Evolutionary conservation across 257 asterid genomes (phyloP), one percentile per base, ranked within the genome.

Genomic region (Knoxia roxburghii): DNA sequence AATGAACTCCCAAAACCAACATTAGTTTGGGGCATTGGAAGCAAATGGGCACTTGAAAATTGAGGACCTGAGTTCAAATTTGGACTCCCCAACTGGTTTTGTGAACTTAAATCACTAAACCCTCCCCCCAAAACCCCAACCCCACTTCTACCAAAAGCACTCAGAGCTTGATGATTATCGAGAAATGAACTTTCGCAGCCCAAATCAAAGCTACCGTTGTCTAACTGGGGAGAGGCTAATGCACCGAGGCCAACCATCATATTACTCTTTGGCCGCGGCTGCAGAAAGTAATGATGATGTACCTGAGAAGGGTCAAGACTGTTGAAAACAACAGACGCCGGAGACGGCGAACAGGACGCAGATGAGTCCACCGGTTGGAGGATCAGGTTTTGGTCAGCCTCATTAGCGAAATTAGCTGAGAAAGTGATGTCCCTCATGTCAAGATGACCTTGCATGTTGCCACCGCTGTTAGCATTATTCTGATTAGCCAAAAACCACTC

Each of bases 311-410:
- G 80, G 48, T 87, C 90, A 0, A 83, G 80, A 54, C 37, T 80
- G 69, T 72, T 82, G 79, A 90, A 86, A 66, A 86, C 81, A 2
- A 21, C 65, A 40, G 90, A 80, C 17, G 84, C 90, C 12, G 96
- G 78, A 0, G 90, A 77, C 0, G 97, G 97, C 1, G 99, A 88
- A 65, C 96, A 86, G 15, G 97, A 85, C 0, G 96, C 82, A 7
- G 99, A 88, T 0, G 99, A 90, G 59, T 88, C 95, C 40, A 85
- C 82, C 0, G 76, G 66, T 18, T 80, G 87, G 9, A 83, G 57
- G 30, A 90, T 73, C 70, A 87, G 85, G 39, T 76, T 77, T 67
- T 62, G 82, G 7, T 79, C 82, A 17, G 75, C 73, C 14, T 77
- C 87, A 26, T 73, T 56, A n/a, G 76, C 50, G 75, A 86, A 84